Percentiles rank a stretch among this genome's conserved stretches.
Evolutionary conservation across 495 filamentous ascomycete genomes (phyloP).

Genomic region (Parathielavia appendiculata): DNA sequence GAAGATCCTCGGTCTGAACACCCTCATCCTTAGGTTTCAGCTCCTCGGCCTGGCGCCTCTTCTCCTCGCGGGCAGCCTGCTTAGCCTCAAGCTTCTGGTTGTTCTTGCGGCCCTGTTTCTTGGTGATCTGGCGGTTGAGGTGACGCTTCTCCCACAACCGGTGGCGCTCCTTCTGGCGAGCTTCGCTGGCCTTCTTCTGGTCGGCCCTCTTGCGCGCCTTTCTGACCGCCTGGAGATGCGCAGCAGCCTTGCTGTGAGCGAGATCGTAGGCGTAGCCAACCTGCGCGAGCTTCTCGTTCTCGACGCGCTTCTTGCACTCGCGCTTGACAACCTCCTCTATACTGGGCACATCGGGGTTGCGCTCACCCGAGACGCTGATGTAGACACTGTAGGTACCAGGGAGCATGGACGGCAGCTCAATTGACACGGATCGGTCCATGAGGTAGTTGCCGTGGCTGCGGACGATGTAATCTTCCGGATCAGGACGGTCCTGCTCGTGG

Average conservation of each 20-base stretch:
- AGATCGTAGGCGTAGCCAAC: slow-evolving; percentile 82
- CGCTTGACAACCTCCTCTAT: slow-evolving; percentile 69
- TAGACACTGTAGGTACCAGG: slow-evolving; percentile 78
- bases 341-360: slow-evolving; percentile 46
- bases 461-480: slow-evolving; percentile 80
- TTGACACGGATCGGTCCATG: slow-evolving; percentile 46
- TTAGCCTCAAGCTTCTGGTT: slow-evolving; percentile 36
- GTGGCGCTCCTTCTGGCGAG: slow-evolving; percentile 42
- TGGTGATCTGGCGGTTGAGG: slow-evolving; percentile 40
- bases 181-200: slow-evolving; percentile 46
- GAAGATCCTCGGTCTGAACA: slow-evolving; percentile 30
- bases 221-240: slow-evolving; percentile 57
- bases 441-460: slow-evolving; percentile 71
- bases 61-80: slow-evolving; percentile 33
- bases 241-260: slow-evolving; percentile 74
- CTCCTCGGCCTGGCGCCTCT: slow-evolving; percentile 38
- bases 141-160: slow-evolving; percentile 47
- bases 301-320: slow-evolving; percentile 57
- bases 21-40: slow-evolving; percentile 37
- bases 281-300: slow-evolving; percentile 76
- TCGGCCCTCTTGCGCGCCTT: slow-evolving; percentile 46
- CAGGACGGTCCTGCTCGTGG: slow-evolving; percentile 59
- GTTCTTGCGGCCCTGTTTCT: slow-evolving; percentile 45
- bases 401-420: slow-evolving; percentile 55
- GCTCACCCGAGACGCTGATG: slow-evolving; percentile 71